phyloP scores from a whole-genome alignment of 352 stramenopile genomes.

The Phytophthora megakarya region DNA sequence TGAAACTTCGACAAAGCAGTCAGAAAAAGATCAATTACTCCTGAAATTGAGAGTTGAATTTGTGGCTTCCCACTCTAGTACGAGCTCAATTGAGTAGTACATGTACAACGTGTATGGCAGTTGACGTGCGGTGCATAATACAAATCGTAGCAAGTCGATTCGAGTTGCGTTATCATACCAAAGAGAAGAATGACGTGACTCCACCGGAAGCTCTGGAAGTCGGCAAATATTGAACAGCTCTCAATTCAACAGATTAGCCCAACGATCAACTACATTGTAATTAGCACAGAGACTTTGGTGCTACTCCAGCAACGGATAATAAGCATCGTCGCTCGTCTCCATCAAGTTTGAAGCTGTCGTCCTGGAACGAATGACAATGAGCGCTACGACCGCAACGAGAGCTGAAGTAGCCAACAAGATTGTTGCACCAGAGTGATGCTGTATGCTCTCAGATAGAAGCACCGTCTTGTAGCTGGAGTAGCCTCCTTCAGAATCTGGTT shows the following conservation, averaged over 20 bases:
- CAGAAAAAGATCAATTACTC: constrained; percentile 41
- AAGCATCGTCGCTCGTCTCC: constrained; percentile 45
- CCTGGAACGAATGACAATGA: constrained; percentile 52
- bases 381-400: constrained; percentile 52
- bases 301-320: constrained; percentile 54
- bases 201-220: constrained; percentile 21
- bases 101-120: constrained; percentile 41
- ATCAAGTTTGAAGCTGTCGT: constrained; percentile 16
- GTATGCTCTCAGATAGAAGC: constrained; percentile 26
- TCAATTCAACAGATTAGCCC: too few species aligned
- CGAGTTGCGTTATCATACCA: constrained; percentile 22
- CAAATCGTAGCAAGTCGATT: constrained; percentile 21
- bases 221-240: too few species aligned
- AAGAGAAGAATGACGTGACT: constrained; percentile 23
- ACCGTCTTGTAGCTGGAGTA: constrained; percentile 34
- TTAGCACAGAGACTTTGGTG: neutral
- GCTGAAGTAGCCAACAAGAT: constrained; percentile 42
- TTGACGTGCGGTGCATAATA: constrained; percentile 28
- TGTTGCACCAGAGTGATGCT: constrained; percentile 36
- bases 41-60: constrained; percentile 25
- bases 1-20: constrained; percentile 44
- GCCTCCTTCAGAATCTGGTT: constrained; percentile 22
- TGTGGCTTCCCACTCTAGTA: constrained; percentile 1
- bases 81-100: constrained; percentile 28
- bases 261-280: too few species aligned